A percentile compares a stretch with the other conserved stretches of the same genome.
phyloP scores from a whole-genome alignment of 192 early-diverging fungal genomes.

The Rhizophagus prolifer region DNA sequence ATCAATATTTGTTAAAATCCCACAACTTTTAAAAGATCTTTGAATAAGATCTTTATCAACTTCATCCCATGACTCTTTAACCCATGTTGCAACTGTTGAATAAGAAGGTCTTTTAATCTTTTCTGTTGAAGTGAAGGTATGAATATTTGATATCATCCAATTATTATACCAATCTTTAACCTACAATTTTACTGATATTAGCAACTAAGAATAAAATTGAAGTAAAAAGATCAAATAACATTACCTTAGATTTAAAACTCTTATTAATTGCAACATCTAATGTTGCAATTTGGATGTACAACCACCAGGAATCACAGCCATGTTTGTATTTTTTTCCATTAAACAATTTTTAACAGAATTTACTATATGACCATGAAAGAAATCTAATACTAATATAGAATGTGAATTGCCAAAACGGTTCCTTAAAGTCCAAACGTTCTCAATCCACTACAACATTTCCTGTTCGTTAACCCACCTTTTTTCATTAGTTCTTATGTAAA shows the following conservation, averaged over 20 bases:
- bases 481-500: not conserved
- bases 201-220: not conserved
- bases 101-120: not conserved
- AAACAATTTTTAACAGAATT: not conserved
- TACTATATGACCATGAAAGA: not conserved
- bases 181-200: not conserved
- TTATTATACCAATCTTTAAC: not conserved
- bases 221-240: not conserved
- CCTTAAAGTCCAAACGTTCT: not conserved
- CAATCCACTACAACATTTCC: not conserved
- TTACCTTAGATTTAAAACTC: constrained; percentile 8
- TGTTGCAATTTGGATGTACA: not conserved
- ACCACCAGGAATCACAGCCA: not conserved
- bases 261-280: constrained; percentile 4
- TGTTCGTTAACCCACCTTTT: not conserved
- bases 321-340: not conserved
- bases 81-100: not conserved
- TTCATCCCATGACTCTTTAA: constrained; percentile 1
- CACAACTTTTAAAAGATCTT: constrained; percentile 5
- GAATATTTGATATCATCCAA: not conserved
- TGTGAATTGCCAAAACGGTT: not conserved
- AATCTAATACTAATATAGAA: constrained; percentile 4
- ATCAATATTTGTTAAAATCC: not conserved
- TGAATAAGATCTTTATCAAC: not conserved
- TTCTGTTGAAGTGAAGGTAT: not conserved